Evolutionary conservation across 2,329 filamentous ascomycete genomes (phyloP).

Genomic region (Arthrobotrys megalospora): DNA sequence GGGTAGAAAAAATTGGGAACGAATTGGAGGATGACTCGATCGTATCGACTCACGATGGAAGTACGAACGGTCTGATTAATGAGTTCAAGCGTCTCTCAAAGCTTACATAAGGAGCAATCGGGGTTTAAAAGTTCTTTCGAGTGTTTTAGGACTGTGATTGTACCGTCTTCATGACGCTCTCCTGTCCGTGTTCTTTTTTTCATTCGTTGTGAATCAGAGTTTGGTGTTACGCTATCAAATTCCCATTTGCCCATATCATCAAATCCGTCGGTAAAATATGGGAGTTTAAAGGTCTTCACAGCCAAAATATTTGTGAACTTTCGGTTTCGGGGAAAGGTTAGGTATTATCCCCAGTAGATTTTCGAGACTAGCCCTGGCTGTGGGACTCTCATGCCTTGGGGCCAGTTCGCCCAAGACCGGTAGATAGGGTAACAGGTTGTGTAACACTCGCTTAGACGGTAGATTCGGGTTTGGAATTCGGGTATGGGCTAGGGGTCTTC

Average conservation of each 20-base stretch:
- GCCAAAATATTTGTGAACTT: background rate
- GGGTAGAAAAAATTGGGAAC: constrained; percentile 70
- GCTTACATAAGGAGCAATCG: background rate
- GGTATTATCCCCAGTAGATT: background rate
- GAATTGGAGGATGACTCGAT: constrained; percentile 83
- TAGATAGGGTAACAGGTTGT: no score
- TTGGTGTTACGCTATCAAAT: background rate
- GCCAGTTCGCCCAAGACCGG: background rate
- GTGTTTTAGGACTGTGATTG: background rate
- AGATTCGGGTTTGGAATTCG: background rate
- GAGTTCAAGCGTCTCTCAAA: constrained; percentile 74
- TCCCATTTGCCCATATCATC: background rate
- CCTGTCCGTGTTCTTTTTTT: background rate
- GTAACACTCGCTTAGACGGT: no score
- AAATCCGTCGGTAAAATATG: background rate
- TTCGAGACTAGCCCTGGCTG: background rate
- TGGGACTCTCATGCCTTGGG: no score
- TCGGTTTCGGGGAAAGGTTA: background rate
- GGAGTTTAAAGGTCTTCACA: background rate
- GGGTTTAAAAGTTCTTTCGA: background rate
- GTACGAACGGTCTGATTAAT: constrained; percentile 88
- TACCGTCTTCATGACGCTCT: background rate
- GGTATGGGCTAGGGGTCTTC: constrained; percentile 34
- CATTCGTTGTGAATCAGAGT: background rate
- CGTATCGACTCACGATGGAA: constrained; percentile 83